These are phyloP conservation scores for Didymella pomorum DNA, from an alignment of 2,329 filamentous ascomycete genomes.

Conservation along the genomic window DNA sequence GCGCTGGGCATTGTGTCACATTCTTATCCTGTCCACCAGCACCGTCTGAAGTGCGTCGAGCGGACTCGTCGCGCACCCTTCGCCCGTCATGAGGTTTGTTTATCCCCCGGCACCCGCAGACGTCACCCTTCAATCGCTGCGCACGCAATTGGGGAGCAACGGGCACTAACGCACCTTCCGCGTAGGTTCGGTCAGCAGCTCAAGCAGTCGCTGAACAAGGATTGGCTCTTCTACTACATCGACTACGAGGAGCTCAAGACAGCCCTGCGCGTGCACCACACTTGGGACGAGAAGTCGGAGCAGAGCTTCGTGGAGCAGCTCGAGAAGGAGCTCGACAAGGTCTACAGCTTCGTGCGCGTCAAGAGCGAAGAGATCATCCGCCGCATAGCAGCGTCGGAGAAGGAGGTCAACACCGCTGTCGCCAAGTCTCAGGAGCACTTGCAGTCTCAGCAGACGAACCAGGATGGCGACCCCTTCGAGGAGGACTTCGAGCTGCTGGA, in stretches of 20 bases:
- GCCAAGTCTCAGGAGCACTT: slow-evolving; percentile 56
- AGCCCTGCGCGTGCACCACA: slow-evolving; percentile 77
- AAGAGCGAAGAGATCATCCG: slow-evolving; percentile 96
- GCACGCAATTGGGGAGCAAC: slow-evolving; percentile 31
- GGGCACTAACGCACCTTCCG: slow-evolving; percentile 35
- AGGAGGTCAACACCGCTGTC: slow-evolving; percentile 89
- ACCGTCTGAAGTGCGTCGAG: slow-evolving; percentile 18
- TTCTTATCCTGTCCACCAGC: slow-evolving; percentile 12
- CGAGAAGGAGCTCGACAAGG: slow-evolving; percentile 93
- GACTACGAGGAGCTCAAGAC: slow-evolving; percentile 93
- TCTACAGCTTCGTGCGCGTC: slow-evolving; percentile 96
- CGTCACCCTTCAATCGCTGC: slow-evolving; percentile 26
- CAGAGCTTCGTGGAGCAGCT: slow-evolving; percentile 84
- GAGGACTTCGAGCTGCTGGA: slow-evolving; percentile 95
- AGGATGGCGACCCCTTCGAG: slow-evolving; percentile 68
- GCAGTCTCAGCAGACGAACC: slow-evolving; percentile 29
- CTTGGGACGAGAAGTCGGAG: slow-evolving; percentile 94
- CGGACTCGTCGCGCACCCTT: slow-evolving; percentile 12
- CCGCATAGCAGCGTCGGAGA: slow-evolving; percentile 85
- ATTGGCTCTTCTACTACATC: slow-evolving; percentile 99
- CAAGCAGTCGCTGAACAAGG: slow-evolving; percentile 91
- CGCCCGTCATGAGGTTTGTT: slow-evolving; percentile 40
- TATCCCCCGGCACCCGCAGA: slow-evolving; percentile 16
- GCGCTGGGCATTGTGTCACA: slow-evolving; percentile 17
- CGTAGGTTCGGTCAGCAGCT: slow-evolving; percentile 92